Percentiles rank a stretch among this genome's conserved stretches.
Evolutionary conservation across 805 yeast genomes (phyloP).

Genomic region (Wilhelminamyces savonicus): DNA sequence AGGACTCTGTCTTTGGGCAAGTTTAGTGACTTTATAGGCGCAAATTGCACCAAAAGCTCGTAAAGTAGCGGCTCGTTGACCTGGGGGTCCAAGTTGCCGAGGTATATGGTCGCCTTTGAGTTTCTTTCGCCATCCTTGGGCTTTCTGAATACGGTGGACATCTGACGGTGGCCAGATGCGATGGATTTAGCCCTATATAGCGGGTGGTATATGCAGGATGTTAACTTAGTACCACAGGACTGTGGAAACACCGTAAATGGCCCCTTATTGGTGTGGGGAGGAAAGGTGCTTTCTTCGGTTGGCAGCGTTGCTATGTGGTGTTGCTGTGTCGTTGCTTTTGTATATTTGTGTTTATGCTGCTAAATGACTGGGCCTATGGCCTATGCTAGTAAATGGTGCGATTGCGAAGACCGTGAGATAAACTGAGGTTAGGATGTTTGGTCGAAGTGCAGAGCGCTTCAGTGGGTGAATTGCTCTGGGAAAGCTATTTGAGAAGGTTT

Average conservation of each 20-base stretch:
- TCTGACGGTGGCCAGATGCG: no score
- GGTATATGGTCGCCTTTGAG: conserved; percentile 60
- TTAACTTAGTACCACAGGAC: neutral
- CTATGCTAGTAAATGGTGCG: no score
- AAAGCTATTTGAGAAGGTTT: no score
- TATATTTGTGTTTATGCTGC: neutral
- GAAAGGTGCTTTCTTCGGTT: neutral
- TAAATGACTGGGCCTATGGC: no score
- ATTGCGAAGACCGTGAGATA: no score
- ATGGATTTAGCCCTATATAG: neutral
- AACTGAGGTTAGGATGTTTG: no score
- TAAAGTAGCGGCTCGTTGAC: conserved; percentile 68
- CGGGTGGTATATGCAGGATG: neutral
- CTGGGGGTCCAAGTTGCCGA: conserved; percentile 76
- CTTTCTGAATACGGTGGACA: conserved; percentile 27
- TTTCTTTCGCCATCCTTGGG: conserved; percentile 44
- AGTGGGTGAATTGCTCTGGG: no score
- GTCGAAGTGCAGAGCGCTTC: no score
- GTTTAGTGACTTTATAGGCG: conserved; percentile 64
- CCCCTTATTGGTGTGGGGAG: neutral
- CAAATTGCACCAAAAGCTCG: conserved; percentile 81
- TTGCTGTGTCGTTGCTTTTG: neutral
- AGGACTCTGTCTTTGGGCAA: conserved; percentile 76
- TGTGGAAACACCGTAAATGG: neutral
- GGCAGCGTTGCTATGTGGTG: neutral